Percentiles rank a stretch among this genome's conserved stretches.
These are phyloP conservation scores for Canariomyces notabilis DNA, from an alignment of 2,329 filamentous ascomycete genomes.

Conservation along the genomic window DNA sequence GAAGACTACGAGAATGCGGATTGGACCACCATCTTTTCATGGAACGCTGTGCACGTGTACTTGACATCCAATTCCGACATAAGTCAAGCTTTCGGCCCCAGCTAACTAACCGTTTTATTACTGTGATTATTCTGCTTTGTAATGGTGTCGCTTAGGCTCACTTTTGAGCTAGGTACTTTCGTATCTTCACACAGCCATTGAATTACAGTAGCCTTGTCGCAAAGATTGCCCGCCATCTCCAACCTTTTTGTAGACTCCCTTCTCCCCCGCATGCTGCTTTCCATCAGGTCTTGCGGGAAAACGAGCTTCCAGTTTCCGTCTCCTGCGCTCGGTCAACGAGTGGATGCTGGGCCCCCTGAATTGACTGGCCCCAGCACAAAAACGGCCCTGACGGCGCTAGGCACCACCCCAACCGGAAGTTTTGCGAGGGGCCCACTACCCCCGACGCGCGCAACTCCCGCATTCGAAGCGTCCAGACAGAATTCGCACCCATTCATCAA, in stretches of 20 bases:
- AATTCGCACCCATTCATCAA: slow-evolving; percentile 9
- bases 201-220: too few species aligned
- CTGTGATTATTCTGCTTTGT: background rate
- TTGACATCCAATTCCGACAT: too few species aligned
- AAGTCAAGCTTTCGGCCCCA: too few species aligned
- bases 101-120: too few species aligned
- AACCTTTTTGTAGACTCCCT: background rate
- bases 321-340: slow-evolving; percentile 7
- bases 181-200: too few species aligned
- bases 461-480: slow-evolving; percentile 13
- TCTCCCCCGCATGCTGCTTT: background rate
- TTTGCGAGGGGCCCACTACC: slow-evolving; percentile 20
- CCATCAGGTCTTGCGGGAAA: background rate
- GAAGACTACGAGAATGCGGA: background rate
- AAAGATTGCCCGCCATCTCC: background rate
- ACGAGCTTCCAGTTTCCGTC: slow-evolving; percentile 2
- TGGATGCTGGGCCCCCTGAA: background rate
- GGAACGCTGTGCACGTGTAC: too few species aligned
- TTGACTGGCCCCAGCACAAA: slow-evolving; percentile 10
- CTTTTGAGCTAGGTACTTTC: too few species aligned
- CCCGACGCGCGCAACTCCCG: slow-evolving; percentile 14
- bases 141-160: background rate
- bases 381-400: slow-evolving; percentile 4
- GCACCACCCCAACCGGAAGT: slow-evolving; percentile 19
- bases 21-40: background rate